Base-by-base conservation (phyloP, 2,329 filamentous ascomycete species). In the Aureobasidium melanogenum region DNA sequence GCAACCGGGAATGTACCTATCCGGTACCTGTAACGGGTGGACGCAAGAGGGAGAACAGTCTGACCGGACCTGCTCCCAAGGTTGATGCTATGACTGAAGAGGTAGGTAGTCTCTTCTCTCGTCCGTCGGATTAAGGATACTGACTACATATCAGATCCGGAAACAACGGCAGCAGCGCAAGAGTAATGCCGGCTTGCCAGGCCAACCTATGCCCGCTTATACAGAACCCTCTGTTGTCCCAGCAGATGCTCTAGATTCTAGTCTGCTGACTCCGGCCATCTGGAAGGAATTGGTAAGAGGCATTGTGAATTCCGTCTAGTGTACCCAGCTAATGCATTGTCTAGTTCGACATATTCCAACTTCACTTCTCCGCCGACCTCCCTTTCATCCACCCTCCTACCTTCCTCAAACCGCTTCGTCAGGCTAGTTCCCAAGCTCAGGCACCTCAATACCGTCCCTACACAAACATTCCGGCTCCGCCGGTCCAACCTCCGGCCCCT, bases 1-100 rank as follows among this genome's bases (percentile, higher is more conserved):
- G 84, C 55, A 84, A 86, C 47, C 83, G 88, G 70, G 83, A 89
- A 63, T 94, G 90, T 71, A 82, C 82, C 64, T 91, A 91, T 72
- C 87, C 88, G 9, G 77, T 84, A 34, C 76, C 80, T 7, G 73
- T 74, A 15, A 68, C 73, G 32, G 70, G 72, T 26, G 72, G 70
- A 17, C 69, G 61, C 17, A 62, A 51, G 46, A 44, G 61, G 39
- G 52, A 62, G 24, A 56, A 54, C 51, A 62, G 61, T 39, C 28
- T 62, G 52, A 62, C 38, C 26, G 61, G 52, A n/a, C 55, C 52
- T 22, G 32, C 43, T 22, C 51, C 36, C 10, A 58, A 36, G 30
- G 19, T 46, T 12, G 52, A 51, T 17, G 24, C 51, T 32, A 22
- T 57, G 47, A 30, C n/a, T 22, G 54, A 57, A 44, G 61, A 62